A percentile compares a stretch with the other conserved stretches of the same genome.
phyloP scores from a whole-genome alignment of 129 eudicot species.

The Gnaphalium uliginosum region DNA sequence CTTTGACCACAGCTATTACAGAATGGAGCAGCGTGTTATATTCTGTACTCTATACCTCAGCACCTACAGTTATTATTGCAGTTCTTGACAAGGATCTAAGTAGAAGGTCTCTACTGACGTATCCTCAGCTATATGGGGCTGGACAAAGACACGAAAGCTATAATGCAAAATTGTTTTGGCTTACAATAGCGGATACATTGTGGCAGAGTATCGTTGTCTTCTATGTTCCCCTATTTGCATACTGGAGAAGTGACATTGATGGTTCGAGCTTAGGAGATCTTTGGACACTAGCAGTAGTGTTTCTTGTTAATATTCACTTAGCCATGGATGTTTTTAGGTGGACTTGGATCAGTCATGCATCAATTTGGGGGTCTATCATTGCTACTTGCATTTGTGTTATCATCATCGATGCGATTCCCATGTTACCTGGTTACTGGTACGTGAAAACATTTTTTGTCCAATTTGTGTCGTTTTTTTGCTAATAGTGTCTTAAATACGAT shows the following conservation, averaged over 20 bases:
- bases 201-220: conserved; percentile 92
- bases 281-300: conserved; percentile 85
- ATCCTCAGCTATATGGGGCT: conserved; percentile 86
- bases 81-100: conserved; percentile 92
- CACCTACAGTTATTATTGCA: conserved; percentile 84
- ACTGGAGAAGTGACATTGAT: conserved; percentile 70
- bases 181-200: conserved; percentile 73
- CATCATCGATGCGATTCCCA: conserved; percentile 60
- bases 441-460: conserved; percentile 6
- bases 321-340: conserved; percentile 91
- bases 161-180: conserved; percentile 71
- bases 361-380: conserved; percentile 81
- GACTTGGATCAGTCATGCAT: conserved; percentile 81
- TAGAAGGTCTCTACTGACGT: conserved; percentile 56
- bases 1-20: conserved; percentile 81
- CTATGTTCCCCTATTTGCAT: conserved; percentile 67
- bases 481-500: neutral
- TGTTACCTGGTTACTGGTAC: conserved; percentile 89
- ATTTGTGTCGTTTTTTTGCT: neutral
- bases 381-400: conserved; percentile 86
- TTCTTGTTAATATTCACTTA: conserved; percentile 80
- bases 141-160: conserved; percentile 91
- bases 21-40: conserved; percentile 98
- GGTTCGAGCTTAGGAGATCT: conserved; percentile 84
- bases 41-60: conserved; percentile 75